Percentiles rank a stretch among this genome's conserved stretches.
Evolutionary conservation across 768 basidiomycete genomes (phyloP).

Genomic region (Lactifluus volemus): DNA sequence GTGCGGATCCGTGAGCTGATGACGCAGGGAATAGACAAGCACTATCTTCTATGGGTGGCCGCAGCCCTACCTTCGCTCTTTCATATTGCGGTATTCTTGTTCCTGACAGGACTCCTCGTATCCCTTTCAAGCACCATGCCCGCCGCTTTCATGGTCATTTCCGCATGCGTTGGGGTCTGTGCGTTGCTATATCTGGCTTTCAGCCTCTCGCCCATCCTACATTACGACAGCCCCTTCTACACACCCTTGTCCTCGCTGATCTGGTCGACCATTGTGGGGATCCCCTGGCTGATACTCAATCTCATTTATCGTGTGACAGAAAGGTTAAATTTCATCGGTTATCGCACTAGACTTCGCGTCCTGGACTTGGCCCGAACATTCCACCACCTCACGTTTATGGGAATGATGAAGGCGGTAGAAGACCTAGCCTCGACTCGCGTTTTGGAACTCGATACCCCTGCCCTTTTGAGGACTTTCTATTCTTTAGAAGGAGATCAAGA

Average conservation of each 20-base stretch:
- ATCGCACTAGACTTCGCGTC: background rate
- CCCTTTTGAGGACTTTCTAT: too few relatives aligned
- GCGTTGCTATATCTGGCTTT: background rate
- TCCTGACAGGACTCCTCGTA: background rate
- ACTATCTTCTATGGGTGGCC: background rate
- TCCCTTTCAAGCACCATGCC: background rate
- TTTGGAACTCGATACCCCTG: background rate
- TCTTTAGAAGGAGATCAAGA: too few relatives aligned
- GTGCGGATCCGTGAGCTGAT: background rate
- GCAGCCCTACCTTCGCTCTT: background rate
- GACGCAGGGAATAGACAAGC: background rate
- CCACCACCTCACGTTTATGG: background rate
- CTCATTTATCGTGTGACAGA: background rate
- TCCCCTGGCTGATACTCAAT: background rate
- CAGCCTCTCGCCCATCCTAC: too few relatives aligned
- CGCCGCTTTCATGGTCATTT: background rate
- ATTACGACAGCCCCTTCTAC: too few relatives aligned
- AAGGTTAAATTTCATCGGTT: background rate
- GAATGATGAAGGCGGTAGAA: background rate
- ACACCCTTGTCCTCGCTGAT: too few relatives aligned
- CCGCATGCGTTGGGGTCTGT: background rate
- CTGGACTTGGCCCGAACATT: background rate
- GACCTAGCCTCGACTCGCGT: background rate
- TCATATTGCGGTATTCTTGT: background rate
- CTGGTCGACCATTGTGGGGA: background rate